These are phyloP conservation scores for Rhodotorula mucilaginosa DNA, from an alignment of 1,284 basidiomycete species.

Conservation along the genomic window DNA sequence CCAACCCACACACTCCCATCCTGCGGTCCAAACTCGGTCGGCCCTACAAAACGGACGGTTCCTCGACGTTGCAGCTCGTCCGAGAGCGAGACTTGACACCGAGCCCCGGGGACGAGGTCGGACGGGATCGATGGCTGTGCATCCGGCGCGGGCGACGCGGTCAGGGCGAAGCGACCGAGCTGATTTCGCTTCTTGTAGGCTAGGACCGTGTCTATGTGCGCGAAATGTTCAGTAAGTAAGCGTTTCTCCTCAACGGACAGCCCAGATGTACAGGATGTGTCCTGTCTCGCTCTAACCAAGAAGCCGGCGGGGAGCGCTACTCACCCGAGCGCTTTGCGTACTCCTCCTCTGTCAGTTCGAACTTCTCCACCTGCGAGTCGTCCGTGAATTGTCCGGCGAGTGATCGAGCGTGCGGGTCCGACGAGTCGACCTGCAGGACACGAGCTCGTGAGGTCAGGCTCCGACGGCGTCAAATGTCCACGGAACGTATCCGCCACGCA, in stretches of 20 bases:
- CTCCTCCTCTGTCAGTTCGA: conserved; percentile 77
- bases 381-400: conserved; percentile 80
- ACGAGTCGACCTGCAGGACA: conserved; percentile 34
- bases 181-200: conserved; percentile 85
- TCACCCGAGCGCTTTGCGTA: conserved; percentile 76
- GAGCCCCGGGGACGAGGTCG: conserved; percentile 61
- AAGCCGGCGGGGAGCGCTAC: conserved; percentile 15
- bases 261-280: neutral
- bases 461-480: neutral
- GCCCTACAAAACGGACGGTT: conserved; percentile 77
- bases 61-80: conserved; percentile 70
- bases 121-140: conserved; percentile 45
- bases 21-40: conserved; percentile 64
- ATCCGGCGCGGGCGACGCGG: conserved; percentile 26
- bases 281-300: no score
- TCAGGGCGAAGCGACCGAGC: conserved; percentile 78
- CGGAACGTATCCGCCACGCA: conserved; percentile 1
- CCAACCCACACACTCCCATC: conserved; percentile 74
- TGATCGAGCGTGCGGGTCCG: conserved; percentile 48
- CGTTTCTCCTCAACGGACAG: neutral
- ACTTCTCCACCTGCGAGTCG: conserved; percentile 83
- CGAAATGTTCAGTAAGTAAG: neutral
- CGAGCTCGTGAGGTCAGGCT: conserved; percentile 1
- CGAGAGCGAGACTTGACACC: conserved; percentile 71
- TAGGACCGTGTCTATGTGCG: conserved; percentile 71